These are phyloP conservation scores for Diaporthe australafricana DNA, from an alignment of 2,329 filamentous ascomycete genomes.

Conservation along the genomic window DNA sequence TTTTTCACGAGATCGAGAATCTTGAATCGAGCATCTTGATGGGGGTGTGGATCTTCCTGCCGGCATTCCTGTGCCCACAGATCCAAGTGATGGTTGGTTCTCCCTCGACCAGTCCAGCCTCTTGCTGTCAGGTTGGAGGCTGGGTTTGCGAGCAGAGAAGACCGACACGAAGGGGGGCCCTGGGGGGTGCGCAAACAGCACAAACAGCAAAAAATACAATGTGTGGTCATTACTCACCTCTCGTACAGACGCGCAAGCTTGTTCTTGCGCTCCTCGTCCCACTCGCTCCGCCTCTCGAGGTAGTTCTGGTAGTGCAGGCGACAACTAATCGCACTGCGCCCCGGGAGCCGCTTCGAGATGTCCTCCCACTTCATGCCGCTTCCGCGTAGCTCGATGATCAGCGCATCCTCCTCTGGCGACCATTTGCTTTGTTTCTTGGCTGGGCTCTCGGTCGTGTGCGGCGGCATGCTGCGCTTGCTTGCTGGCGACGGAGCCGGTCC, in stretches of 20 bases:
- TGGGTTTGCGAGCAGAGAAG: neutral
- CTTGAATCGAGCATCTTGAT: conserved; percentile 28
- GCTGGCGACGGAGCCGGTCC: conserved; percentile 36
- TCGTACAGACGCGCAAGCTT: conserved; percentile 95
- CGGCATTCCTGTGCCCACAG: conserved; percentile 20
- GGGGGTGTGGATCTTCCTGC: conserved; percentile 31
- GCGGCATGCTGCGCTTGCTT: conserved; percentile 63
- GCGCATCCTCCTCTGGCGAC: conserved; percentile 91
- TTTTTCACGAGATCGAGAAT: conserved; percentile 23
- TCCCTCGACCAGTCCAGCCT: conserved; percentile 22
- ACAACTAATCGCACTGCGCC: conserved; percentile 93
- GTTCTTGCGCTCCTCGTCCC: conserved; percentile 98
- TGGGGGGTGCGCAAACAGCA: neutral
- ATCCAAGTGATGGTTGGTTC: conserved; percentile 11
- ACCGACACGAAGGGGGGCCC: neutral
- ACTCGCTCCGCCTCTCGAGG: conserved; percentile 89
- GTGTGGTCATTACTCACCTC: conserved; percentile 70
- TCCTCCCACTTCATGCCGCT: conserved; percentile 99
- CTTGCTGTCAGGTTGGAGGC: conserved; percentile 12
- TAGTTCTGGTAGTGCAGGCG: conserved; percentile 98
- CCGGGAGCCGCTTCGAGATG: conserved; percentile 90
- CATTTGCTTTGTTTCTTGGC: conserved; percentile 98
- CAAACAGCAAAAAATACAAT: conserved; percentile 30
- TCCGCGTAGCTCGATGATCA: conserved; percentile 91
- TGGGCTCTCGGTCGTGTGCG: conserved; percentile 72